phyloP scores from a whole-genome alignment of 768 basidiomycete genomes.

The Boletales sp. region DNA sequence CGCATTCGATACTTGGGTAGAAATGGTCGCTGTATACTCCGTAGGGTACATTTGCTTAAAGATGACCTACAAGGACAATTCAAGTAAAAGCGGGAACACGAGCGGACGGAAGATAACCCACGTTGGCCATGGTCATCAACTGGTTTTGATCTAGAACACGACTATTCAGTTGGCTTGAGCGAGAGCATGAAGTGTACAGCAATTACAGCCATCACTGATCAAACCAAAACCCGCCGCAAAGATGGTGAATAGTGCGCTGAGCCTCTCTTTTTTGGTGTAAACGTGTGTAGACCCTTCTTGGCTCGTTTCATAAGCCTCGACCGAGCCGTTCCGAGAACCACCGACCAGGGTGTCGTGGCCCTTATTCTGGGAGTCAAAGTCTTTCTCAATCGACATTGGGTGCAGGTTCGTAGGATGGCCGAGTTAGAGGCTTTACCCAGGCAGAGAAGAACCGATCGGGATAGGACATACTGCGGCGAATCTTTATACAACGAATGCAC shows the following conservation, averaged over 20 bases:
- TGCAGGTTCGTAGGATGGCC: too few relatives aligned
- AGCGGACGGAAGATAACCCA: constrained; percentile 22
- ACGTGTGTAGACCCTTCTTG: constrained; percentile 16
- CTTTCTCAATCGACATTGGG: constrained; percentile 22
- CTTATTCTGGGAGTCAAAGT: constrained; percentile 1
- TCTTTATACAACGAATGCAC: too few relatives aligned
- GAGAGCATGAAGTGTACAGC: neutral
- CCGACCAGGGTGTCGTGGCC: too few relatives aligned
- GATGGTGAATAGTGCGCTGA: constrained; percentile 62
- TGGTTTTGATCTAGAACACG: constrained; percentile 57
- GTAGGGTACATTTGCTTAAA: constrained; percentile 61
- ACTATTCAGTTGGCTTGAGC: constrained; percentile 2
- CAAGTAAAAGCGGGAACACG: constrained; percentile 1
- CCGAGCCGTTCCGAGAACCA: constrained; percentile 15
- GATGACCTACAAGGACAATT: constrained; percentile 43
- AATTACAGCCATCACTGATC: constrained; percentile 57
- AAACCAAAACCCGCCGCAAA: constrained; percentile 60
- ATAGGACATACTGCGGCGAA: too few relatives aligned
- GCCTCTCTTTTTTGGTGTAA: constrained; percentile 35
- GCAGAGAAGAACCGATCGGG: too few relatives aligned
- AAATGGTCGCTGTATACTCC: constrained; percentile 54
- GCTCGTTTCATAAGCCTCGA: constrained; percentile 15
- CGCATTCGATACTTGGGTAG: constrained; percentile 68
- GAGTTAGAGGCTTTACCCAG: too few relatives aligned
- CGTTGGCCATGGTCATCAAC: constrained; percentile 67